A percentile compares a stretch with the other conserved stretches of the same genome.
phyloP scores from a whole-genome alignment of 352 stramenopile species.

The Elongisporangium prolatum region DNA sequence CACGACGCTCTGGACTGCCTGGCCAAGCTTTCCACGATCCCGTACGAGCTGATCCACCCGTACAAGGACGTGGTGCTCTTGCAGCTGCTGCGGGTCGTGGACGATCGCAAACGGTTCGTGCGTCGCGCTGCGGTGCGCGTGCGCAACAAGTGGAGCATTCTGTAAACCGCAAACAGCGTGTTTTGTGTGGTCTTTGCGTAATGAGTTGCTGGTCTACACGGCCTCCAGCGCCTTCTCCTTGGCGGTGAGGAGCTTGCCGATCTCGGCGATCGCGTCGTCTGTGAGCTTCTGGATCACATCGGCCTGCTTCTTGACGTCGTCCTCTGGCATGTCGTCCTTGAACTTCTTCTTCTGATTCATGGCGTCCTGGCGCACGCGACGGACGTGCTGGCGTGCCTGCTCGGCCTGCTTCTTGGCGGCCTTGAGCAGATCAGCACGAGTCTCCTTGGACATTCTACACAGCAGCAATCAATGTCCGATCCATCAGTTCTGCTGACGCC shows the following conservation, averaged over 20 bases:
- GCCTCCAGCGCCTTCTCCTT: slow-evolving; percentile 79
- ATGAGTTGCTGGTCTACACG: slow-evolving; percentile 26
- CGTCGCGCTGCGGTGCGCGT: slow-evolving; percentile 84
- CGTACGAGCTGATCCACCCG: slow-evolving; percentile 84
- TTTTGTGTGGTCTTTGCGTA: too few species aligned
- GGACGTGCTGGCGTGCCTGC: slow-evolving; percentile 74
- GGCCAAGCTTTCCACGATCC: slow-evolving; percentile 68
- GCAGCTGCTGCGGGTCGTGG: slow-evolving; percentile 65
- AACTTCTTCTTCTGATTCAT: slow-evolving; percentile 84
- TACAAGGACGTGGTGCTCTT: slow-evolving; percentile 84
- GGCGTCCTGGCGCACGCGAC: slow-evolving; percentile 77
- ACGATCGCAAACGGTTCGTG: slow-evolving; percentile 87
- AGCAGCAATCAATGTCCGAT: background rate
- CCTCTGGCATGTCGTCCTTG: slow-evolving; percentile 74
- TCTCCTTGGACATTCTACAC: slow-evolving; percentile 82
- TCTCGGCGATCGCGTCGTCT: slow-evolving; percentile 61
- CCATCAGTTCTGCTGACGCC: too few species aligned
- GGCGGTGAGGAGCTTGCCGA: slow-evolving; percentile 60
- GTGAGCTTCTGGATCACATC: slow-evolving; percentile 82
- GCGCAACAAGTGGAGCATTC: slow-evolving; percentile 88
- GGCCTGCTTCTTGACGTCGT: slow-evolving; percentile 69
- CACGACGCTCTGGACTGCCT: slow-evolving; percentile 75
- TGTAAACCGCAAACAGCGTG: too few species aligned
- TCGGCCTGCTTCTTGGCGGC: slow-evolving; percentile 82
- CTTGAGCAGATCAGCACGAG: slow-evolving; percentile 71